phyloP scores from a whole-genome alignment of 345 rosid species.

The Capsella bursapastoris region DNA sequence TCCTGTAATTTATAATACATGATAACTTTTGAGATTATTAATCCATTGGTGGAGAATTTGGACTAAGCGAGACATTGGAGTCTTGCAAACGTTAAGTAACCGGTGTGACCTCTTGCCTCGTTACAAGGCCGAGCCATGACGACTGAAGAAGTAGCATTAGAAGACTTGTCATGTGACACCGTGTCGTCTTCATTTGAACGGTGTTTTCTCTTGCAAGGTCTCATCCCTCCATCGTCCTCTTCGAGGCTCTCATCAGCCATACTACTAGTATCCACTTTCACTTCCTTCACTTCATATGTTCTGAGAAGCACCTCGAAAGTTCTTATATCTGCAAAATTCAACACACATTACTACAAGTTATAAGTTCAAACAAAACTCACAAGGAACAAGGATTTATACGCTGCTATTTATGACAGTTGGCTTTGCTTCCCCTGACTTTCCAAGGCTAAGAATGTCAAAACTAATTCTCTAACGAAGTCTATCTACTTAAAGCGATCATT shows the following conservation, averaged over 20 bases:
- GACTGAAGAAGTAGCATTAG: constrained; percentile 42
- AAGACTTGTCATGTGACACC: constrained; percentile 36
- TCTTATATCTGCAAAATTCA: constrained; percentile 66
- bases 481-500: background rate
- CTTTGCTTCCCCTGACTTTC: background rate
- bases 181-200: constrained; percentile 48
- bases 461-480: background rate
- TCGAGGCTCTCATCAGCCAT: constrained; percentile 40
- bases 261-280: constrained; percentile 46
- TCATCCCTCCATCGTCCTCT: constrained; percentile 43
- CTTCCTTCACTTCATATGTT: constrained; percentile 79
- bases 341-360: background rate
- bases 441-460: background rate
- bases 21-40: background rate
- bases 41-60: constrained; percentile 7
- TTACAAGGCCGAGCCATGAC: constrained; percentile 79
- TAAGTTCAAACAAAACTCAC: background rate
- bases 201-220: constrained; percentile 82
- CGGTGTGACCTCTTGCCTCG: constrained; percentile 93
- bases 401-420: background rate
- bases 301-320: constrained; percentile 89
- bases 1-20: constrained; percentile 10
- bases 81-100: constrained; percentile 92
- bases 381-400: background rate
- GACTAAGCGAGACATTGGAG: constrained; percentile 57